A percentile compares a stretch with the other conserved stretches of the same genome.
Conservation (phyloP, 139 green algal genomes). For the Coelastrella sp. region DNA sequence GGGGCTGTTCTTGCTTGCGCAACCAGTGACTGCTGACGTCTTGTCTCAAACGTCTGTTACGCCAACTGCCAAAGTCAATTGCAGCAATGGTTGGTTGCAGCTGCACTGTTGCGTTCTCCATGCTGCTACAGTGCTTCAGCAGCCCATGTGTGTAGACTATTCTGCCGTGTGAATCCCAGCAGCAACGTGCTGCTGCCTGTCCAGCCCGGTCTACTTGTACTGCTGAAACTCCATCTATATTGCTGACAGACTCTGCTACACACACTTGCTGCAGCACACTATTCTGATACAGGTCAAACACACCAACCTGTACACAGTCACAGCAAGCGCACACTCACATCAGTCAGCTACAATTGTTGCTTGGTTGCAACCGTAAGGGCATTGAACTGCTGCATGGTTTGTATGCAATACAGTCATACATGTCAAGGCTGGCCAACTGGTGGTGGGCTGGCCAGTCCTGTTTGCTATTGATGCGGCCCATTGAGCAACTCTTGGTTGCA, state of each 20-base stretch:
- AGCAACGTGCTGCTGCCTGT: background rate
- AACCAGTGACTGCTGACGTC: background rate
- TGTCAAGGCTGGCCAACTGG: too few species aligned
- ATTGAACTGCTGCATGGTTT: too few species aligned
- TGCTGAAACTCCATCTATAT: background rate
- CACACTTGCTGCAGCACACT: constrained; percentile 31
- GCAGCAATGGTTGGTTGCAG: constrained; percentile 12
- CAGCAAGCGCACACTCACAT: too few species aligned
- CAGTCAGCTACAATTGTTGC: too few species aligned
- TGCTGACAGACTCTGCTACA: background rate
- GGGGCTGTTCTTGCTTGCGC: background rate
- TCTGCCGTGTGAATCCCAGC: background rate
- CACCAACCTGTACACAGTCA: constrained; percentile 26
- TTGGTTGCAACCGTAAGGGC: too few species aligned
- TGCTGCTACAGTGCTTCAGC: background rate
- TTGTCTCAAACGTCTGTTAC: background rate
- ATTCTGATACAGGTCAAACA: constrained; percentile 33
- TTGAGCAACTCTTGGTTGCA: too few species aligned
- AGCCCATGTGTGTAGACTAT: constrained; percentile 37
- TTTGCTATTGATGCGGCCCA: too few species aligned
- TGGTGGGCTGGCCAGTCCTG: too few species aligned
- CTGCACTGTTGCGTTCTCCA: background rate
- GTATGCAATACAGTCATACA: too few species aligned
- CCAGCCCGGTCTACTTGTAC: background rate
- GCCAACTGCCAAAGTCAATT: constrained; percentile 31